These are phyloP conservation scores for Hypholoma sublateritium DNA, from an alignment of 768 basidiomycete genomes.

Conservation along the genomic window DNA sequence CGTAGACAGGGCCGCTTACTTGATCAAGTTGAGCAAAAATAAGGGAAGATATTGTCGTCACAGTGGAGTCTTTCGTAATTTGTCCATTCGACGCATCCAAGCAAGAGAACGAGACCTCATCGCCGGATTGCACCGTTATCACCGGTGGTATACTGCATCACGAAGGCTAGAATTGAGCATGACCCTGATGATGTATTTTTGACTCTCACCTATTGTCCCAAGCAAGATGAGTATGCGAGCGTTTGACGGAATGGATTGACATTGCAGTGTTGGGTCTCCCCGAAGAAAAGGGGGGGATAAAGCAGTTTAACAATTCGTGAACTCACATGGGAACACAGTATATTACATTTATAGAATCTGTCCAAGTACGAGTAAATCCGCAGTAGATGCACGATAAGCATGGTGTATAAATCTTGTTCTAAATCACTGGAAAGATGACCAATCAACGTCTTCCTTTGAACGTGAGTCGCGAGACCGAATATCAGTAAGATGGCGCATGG, in stretches of 20 bases:
- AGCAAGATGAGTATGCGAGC: conserved; percentile 51
- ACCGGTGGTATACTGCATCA: conserved; percentile 48
- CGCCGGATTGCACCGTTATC: conserved; percentile 49
- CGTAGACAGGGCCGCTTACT: conserved; percentile 59
- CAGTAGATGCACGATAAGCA: conserved; percentile 3
- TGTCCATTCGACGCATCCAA: conserved; percentile 67
- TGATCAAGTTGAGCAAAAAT: conserved; percentile 51
- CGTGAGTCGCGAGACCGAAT: conserved; percentile 28
- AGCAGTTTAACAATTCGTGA: not conserved
- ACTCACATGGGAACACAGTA: not conserved
- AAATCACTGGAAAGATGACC: conserved; percentile 27
- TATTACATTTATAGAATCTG: not conserved
- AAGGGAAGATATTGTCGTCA: conserved; percentile 34
- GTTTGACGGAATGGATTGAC: conserved; percentile 55
- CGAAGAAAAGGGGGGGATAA: not conserved
- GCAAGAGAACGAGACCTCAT: conserved; percentile 56
- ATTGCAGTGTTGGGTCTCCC: conserved; percentile 2
- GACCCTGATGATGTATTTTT: not conserved
- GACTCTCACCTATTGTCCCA: conserved; percentile 57
- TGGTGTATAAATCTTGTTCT: not conserved
- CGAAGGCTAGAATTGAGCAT: not conserved
- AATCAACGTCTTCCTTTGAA: conserved; percentile 29
- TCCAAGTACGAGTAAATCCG: conserved; percentile 7
- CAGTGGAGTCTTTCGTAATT: conserved; percentile 43
- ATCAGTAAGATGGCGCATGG: conserved; percentile 75